phyloP scores from a whole-genome alignment of 768 basidiomycete species.

The Russula abietina region DNA sequence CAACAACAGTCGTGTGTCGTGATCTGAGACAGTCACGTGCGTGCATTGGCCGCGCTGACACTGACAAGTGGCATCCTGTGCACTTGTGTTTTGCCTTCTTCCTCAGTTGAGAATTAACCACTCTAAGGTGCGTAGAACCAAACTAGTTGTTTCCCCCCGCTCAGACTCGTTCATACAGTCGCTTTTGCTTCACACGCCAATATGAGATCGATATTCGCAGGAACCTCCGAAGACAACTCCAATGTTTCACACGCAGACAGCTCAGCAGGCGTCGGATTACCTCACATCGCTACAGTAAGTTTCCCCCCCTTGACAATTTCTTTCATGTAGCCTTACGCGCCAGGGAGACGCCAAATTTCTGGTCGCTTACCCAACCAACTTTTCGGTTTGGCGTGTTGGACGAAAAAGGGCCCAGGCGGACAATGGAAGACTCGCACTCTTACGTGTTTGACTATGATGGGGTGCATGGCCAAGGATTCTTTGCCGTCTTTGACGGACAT shows the following conservation, averaged over 20 bases:
- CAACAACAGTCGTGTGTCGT: too few species aligned
- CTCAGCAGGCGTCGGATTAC: background rate
- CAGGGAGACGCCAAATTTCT: slow-evolving; percentile 63
- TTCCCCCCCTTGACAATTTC: background rate
- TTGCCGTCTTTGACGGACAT: slow-evolving; percentile 97
- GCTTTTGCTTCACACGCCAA: background rate
- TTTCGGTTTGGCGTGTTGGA: slow-evolving; percentile 59
- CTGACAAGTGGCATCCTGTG: background rate
- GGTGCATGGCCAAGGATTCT: slow-evolving; percentile 93
- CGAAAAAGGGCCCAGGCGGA: slow-evolving; percentile 83
- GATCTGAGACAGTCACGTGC: slow-evolving; percentile 12
- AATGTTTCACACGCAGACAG: slow-evolving; percentile 9
- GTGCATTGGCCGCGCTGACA: background rate
- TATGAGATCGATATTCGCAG: slow-evolving; percentile 7
- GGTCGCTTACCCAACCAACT: slow-evolving; percentile 54
- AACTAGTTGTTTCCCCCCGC: background rate
- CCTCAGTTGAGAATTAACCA: background rate
- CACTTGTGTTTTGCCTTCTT: background rate
- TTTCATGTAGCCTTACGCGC: slow-evolving; percentile 4
- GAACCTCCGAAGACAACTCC: slow-evolving; percentile 1
- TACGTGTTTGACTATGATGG: slow-evolving; percentile 92
- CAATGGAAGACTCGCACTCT: slow-evolving; percentile 97
- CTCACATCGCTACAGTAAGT: slow-evolving; percentile 24
- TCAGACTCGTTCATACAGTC: background rate
- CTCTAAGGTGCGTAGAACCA: slow-evolving; percentile 7